A percentile compares a stretch with the other conserved stretches of the same genome.
These are phyloP conservation scores for Globisporangium radiosum DNA, from an alignment of 352 stramenopile species.

Conservation along the genomic window DNA sequence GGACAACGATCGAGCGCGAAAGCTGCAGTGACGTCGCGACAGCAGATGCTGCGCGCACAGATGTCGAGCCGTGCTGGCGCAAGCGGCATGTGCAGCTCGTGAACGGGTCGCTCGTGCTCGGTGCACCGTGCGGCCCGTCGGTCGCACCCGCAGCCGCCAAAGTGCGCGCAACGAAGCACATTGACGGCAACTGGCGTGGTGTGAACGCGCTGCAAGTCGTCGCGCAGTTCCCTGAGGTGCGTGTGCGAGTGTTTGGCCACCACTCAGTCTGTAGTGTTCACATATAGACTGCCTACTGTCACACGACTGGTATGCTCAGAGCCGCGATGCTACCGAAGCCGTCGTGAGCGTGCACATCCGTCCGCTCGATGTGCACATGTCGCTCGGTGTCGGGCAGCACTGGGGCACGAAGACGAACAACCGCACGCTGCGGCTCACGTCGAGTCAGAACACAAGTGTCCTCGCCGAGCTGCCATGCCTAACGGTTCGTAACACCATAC, in stretches of 20 bases:
- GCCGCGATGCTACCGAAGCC: constrained; percentile 9
- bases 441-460: constrained; percentile 26
- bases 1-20: constrained; percentile 9
- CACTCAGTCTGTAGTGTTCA: too few relatives aligned
- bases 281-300: too few relatives aligned
- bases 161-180: constrained; percentile 2
- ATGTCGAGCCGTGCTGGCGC: constrained; percentile 14
- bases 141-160: constrained; percentile 3
- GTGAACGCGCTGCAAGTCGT: constrained; percentile 8
- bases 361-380: constrained; percentile 19
- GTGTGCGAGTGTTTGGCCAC: background rate
- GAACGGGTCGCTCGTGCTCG: constrained; percentile 6
- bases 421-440: constrained; percentile 16
- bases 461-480: constrained; percentile 32
- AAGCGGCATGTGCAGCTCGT: constrained; percentile 12
- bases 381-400: constrained; percentile 13
- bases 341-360: constrained; percentile 21
- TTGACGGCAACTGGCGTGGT: constrained; percentile 1
- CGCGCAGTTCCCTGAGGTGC: constrained; percentile 8
- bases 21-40: constrained; percentile 8
- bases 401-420: constrained; percentile 9
- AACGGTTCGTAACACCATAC: constrained; percentile 10
- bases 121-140: background rate
- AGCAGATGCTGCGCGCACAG: background rate
- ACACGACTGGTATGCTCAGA: too few relatives aligned